Percentiles rank a stretch among this genome's conserved stretches.
These are phyloP conservation scores for Pedinophyceae sp. DNA, from an alignment of 139 green algal genomes.

Conservation along the genomic window DNA sequence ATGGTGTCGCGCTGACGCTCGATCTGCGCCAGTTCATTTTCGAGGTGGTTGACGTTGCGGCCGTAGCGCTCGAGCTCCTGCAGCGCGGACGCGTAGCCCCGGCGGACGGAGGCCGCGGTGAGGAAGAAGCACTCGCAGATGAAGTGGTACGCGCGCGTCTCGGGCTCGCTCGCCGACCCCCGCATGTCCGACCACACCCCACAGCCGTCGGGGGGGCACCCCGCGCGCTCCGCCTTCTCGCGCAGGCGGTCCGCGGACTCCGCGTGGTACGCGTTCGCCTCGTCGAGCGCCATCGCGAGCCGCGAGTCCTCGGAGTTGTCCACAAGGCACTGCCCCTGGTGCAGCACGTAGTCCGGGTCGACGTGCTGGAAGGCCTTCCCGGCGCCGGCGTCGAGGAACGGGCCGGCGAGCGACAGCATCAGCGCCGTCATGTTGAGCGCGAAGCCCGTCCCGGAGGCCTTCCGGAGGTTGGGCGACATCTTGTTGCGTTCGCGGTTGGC, in stretches of 20 bases:
- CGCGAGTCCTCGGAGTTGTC: background rate
- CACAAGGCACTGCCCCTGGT: background rate
- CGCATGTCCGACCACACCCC: background rate
- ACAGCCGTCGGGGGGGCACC: too few species aligned
- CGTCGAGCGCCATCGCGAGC: background rate
- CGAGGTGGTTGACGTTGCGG: background rate
- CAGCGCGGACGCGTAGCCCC: too few species aligned
- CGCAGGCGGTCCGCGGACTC: background rate
- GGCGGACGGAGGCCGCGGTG: slow-evolving; percentile 20
- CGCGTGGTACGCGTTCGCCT: background rate
- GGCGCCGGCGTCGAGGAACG: slow-evolving; percentile 57
- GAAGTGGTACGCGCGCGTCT: slow-evolving; percentile 66
- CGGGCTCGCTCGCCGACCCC: background rate
- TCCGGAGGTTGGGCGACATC: slow-evolving; percentile 25
- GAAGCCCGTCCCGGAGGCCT: background rate
- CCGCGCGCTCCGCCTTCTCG: background rate
- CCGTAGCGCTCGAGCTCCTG: background rate
- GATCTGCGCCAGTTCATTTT: too few species aligned
- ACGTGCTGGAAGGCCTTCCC: slow-evolving; percentile 24
- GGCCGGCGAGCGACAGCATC: slow-evolving; percentile 55
- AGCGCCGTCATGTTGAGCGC: slow-evolving; percentile 12
- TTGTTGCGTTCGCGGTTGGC: slow-evolving; percentile 67
- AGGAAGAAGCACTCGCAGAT: slow-evolving; percentile 96
- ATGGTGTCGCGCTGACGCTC: too few species aligned
- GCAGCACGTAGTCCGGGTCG: background rate